A percentile compares a stretch with the other conserved stretches of the same genome.
phyloP scores from a whole-genome alignment of 129 eudicot species.

The Escallonia rubra region DNA sequence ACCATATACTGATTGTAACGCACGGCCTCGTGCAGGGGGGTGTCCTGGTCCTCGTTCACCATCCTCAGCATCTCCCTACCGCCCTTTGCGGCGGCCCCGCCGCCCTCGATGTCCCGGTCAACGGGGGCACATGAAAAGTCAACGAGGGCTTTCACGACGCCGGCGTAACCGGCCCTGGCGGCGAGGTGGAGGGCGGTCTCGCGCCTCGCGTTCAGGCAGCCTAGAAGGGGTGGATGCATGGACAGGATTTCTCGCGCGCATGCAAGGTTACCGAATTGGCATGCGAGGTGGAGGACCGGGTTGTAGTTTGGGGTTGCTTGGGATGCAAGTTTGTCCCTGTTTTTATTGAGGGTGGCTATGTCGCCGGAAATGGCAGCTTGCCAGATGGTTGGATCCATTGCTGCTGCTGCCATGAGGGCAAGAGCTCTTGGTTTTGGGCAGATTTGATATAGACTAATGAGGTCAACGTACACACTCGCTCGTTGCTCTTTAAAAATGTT shows the following conservation, averaged over 20 bases:
- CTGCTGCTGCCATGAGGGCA: too few species aligned
- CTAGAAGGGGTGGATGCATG: background rate
- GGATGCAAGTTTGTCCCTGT: background rate
- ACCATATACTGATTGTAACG: background rate
- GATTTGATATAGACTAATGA: too few species aligned
- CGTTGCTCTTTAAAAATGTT: too few species aligned
- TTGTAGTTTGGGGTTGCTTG: background rate
- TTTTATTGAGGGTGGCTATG: background rate
- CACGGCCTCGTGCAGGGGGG: background rate
- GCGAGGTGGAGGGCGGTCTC: background rate
- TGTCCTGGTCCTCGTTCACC: background rate
- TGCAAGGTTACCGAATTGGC: background rate
- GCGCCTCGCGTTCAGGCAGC: background rate
- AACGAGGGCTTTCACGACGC: background rate
- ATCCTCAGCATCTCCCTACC: background rate
- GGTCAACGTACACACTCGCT: too few species aligned
- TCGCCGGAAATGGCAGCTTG: background rate
- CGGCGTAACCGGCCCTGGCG: background rate
- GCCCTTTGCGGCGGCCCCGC: background rate
- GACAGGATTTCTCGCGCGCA: background rate
- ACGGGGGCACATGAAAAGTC: background rate
- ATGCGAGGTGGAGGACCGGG: background rate
- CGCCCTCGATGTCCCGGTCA: background rate
- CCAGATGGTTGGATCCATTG: background rate
- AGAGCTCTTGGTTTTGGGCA: too few species aligned